A percentile compares a stretch with the other conserved stretches of the same genome.
phyloP scores from a whole-genome alignment of 176 grass and related monocot species.

The Aegilops umbellulata region DNA sequence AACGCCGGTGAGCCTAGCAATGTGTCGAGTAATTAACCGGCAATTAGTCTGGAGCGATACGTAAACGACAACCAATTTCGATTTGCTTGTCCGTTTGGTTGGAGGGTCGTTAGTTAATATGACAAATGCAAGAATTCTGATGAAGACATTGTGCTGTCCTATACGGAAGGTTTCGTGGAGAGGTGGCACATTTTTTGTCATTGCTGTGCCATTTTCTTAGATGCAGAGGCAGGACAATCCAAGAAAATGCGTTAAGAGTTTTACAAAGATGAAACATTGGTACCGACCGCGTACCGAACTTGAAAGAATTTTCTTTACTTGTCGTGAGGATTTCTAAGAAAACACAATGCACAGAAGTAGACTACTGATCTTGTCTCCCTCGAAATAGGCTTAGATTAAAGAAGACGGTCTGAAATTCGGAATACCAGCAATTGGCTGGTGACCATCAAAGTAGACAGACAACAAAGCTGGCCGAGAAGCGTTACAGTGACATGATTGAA shows the following conservation, averaged over 20 bases:
- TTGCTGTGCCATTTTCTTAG: not conserved
- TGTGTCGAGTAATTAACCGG: not conserved
- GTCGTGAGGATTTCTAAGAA: conserved; percentile 13
- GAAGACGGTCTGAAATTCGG: not conserved
- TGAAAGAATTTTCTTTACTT: not conserved
- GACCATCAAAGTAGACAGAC: conserved; percentile 2
- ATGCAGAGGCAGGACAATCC: not conserved
- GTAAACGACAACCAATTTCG: not conserved
- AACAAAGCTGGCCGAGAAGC: not conserved
- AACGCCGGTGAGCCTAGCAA: conserved; percentile 3
- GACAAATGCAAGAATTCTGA: conserved; percentile 14
- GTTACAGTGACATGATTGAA: not conserved
- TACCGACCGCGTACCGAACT: not conserved
- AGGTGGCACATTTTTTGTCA: conserved; percentile 1
- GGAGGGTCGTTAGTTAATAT: not conserved
- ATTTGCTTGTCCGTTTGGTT: conserved; percentile 5
- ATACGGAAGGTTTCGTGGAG: conserved; percentile 30
- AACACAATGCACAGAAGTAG: not conserved
- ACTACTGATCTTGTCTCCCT: not conserved
- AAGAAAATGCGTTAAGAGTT: not conserved
- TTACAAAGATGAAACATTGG: not conserved
- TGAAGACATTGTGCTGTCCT: not conserved
- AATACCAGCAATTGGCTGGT: not conserved
- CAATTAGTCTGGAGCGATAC: not conserved
- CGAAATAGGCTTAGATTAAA: too few relatives aligned